phyloP scores from a whole-genome alignment of 2,329 filamentous ascomycete genomes.

The Aulographum hederae region DNA sequence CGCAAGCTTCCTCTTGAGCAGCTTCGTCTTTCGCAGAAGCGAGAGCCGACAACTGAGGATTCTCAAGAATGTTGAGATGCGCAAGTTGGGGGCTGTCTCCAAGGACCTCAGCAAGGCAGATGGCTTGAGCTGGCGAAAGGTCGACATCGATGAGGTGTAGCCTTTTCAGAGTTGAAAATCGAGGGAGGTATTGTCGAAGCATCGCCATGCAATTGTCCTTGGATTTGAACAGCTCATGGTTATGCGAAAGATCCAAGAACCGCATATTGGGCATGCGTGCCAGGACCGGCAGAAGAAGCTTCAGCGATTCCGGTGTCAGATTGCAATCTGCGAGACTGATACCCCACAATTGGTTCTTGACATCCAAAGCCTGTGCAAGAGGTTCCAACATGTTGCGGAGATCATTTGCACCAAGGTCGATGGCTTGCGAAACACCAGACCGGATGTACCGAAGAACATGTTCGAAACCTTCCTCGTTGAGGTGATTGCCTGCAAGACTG shows the following conservation, averaged over 20 bases:
- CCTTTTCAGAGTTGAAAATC: slow-evolving; percentile 59
- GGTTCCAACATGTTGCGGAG: slow-evolving; percentile 27
- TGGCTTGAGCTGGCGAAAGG: slow-evolving; percentile 72
- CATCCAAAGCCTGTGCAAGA: slow-evolving; percentile 29
- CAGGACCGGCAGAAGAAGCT: slow-evolving; percentile 56
- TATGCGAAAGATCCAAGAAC: slow-evolving; percentile 86
- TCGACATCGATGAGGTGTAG: slow-evolving; percentile 75
- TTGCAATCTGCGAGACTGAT: slow-evolving; percentile 77
- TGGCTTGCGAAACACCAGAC: slow-evolving; percentile 62
- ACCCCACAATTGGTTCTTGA: slow-evolving; percentile 41
- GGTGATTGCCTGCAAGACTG: slow-evolving; percentile 64
- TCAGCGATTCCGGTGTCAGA: slow-evolving; percentile 53
- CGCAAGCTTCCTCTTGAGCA: slow-evolving; percentile 80
- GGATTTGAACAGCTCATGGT: slow-evolving; percentile 57
- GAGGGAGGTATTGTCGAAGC: slow-evolving; percentile 69
- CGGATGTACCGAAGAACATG: slow-evolving; percentile 63
- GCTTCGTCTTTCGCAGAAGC: slow-evolving; percentile 61
- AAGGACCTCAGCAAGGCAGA: slow-evolving; percentile 75
- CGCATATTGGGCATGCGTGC: slow-evolving; percentile 53
- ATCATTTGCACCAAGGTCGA: slow-evolving; percentile 81
- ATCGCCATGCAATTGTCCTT: slow-evolving; percentile 56
- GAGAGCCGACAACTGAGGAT: slow-evolving; percentile 50
- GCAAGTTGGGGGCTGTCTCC: slow-evolving; percentile 68
- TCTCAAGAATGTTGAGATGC: slow-evolving; percentile 75
- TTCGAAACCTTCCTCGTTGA: slow-evolving; percentile 54